Evolutionary conservation across 768 basidiomycete genomes (phyloP).

Genomic region (Phaeotremella skinneri): DNA sequence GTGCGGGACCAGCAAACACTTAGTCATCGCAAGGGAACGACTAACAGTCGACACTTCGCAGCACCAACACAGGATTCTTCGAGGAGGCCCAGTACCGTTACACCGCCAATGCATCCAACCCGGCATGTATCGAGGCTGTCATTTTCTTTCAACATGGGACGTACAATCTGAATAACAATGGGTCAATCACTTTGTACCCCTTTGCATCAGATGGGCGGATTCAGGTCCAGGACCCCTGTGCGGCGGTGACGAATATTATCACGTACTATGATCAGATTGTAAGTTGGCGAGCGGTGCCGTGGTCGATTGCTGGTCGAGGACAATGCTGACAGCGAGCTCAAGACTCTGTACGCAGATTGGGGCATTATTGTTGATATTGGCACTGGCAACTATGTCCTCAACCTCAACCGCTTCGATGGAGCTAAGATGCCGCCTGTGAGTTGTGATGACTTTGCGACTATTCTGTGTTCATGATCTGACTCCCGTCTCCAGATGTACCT

Average conservation of each 20-base stretch:
- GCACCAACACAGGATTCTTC: constrained; percentile 71
- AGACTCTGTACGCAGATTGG: constrained; percentile 59
- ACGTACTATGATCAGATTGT: constrained; percentile 77
- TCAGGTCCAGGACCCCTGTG: constrained; percentile 92
- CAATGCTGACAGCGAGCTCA: constrained; percentile 49
- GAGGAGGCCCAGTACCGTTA: constrained; percentile 91
- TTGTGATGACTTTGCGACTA: neutral
- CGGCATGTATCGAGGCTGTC: constrained; percentile 83
- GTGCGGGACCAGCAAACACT: too few species aligned
- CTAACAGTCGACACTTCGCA: constrained; percentile 40
- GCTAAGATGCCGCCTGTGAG: constrained; percentile 66
- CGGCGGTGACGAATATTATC: constrained; percentile 81
- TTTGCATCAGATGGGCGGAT: constrained; percentile 80
- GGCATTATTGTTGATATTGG: constrained; percentile 67
- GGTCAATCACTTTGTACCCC: constrained; percentile 72
- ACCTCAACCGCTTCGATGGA: constrained; percentile 76
- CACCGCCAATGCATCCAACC: constrained; percentile 75
- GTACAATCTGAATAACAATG: constrained; percentile 67
- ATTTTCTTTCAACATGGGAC: constrained; percentile 88
- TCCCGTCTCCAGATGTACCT: constrained; percentile 44
- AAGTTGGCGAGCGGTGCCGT: constrained; percentile 15
- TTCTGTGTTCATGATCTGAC: neutral
- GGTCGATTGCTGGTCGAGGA: too few species aligned
- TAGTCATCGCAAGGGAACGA: neutral
- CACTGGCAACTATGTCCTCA: constrained; percentile 64